phyloP scores from a whole-genome alignment of 305 asterid genomes.

The Fraxinus angustifolia region DNA sequence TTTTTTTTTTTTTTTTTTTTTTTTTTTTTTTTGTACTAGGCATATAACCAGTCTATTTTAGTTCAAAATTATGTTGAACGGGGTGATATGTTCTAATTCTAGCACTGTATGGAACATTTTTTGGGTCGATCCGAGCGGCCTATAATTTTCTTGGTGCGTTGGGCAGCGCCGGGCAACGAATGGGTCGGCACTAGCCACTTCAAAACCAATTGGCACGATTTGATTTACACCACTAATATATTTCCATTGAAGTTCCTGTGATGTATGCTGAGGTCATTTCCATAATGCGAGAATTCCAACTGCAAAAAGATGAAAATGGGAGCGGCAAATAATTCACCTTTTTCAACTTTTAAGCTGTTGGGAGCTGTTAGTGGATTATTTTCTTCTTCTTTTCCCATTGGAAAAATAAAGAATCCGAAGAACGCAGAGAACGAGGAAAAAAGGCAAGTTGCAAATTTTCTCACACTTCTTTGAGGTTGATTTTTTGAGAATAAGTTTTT shows the following conservation, averaged over 20 bases:
- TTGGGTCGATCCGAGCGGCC: neutral
- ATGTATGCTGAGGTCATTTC: neutral
- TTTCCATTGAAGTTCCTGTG: neutral
- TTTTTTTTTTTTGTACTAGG: neutral
- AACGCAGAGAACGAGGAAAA: slow-evolving; percentile 13
- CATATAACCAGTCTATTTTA: neutral
- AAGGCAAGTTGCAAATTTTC: neutral
- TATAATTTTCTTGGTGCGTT: neutral
- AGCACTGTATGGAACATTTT: neutral
- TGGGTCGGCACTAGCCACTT: neutral
- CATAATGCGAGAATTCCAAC: slow-evolving; percentile 5
- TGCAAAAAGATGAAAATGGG: neutral
- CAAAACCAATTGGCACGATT: neutral
- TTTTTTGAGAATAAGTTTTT: neutral
- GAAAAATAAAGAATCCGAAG: slow-evolving; percentile 24
- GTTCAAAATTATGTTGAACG: neutral
- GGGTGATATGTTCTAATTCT: neutral
- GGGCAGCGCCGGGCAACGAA: neutral
- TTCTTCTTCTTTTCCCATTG: slow-evolving; percentile 25
- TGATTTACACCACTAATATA: neutral
- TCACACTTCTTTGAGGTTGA: neutral
- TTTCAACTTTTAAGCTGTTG: slow-evolving; percentile 11
- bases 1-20: too few species aligned
- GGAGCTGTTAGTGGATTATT: neutral
- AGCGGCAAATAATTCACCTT: neutral